phyloP scores from a whole-genome alignment of 2,329 filamentous ascomycete species.

The Diaporthe sp. region DNA sequence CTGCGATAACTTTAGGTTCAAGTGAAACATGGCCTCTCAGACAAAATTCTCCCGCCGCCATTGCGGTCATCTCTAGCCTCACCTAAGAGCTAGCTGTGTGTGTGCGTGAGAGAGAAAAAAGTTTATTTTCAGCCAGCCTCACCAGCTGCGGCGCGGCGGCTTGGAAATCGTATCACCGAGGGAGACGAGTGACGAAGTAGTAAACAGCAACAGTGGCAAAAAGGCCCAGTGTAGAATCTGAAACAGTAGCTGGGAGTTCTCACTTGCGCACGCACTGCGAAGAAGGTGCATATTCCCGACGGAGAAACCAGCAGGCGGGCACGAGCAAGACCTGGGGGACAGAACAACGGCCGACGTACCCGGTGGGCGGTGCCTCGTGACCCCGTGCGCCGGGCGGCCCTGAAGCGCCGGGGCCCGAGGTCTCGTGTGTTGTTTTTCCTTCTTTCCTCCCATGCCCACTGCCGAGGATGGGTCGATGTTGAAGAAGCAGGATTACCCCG shows the following conservation, averaged over 20 bases:
- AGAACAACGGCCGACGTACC: constrained; percentile 25
- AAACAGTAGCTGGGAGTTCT: constrained; percentile 7
- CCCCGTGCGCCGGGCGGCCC: constrained; percentile 16
- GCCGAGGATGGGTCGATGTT: constrained; percentile 15
- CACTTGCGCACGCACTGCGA: not conserved
- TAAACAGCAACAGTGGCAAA: constrained; percentile 24
- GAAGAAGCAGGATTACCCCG: constrained; percentile 20
- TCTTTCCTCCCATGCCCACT: not conserved
- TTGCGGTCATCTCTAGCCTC: not conserved
- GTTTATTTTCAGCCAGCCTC: not conserved
- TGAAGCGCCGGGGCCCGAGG: constrained; percentile 24
- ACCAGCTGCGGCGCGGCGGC: not conserved
- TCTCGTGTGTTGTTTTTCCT: constrained; percentile 20
- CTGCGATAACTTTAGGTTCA: constrained; percentile 16
- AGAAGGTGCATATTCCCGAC: not conserved
- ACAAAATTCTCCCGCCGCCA: constrained; percentile 20
- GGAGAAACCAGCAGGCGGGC: constrained; percentile 15
- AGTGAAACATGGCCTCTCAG: constrained; percentile 23
- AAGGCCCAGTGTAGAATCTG: not conserved
- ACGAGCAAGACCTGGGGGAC: not conserved
- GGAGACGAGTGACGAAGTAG: not conserved
- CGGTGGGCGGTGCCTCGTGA: constrained; percentile 7
- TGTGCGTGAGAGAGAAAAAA: not conserved
- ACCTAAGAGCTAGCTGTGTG: not conserved
- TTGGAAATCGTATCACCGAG: not conserved